Evolutionary conservation across 129 eudicot species (phyloP), one percentile per base, ranked within the genome.

Genomic region (Sambucus nigra): DNA sequence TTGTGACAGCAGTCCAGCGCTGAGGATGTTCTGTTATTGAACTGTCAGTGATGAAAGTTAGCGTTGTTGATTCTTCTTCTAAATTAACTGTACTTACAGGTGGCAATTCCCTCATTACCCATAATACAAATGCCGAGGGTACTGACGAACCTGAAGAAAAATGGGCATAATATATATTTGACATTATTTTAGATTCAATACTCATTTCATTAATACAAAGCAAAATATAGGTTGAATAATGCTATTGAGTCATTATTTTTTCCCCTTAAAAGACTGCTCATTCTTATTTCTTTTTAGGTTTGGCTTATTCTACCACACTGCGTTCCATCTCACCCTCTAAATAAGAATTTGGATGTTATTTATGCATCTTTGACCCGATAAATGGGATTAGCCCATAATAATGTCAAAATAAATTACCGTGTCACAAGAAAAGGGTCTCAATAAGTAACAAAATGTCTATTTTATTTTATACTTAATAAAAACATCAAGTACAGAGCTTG

Each of bases 31-130:
- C 55, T 12, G 73, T 40, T 45, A 55, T 56, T 20, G 83, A 54
- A 57, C 73, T 49, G 32, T 86, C 94, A 35, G 64, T 76, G 51
- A 91, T 78, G 35, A 76, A 91, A 52, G 95, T 51, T 62, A 86
- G 74, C 21, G 83, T 86, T 64, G 60, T 60, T 35, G 89, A 65
- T 69, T 91, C 98, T 73, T 69, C 75, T 15, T 46, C 65, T 49
- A 73, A 65, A 46, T 45, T 66, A 31, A 61, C 59, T 8, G 69
- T 60, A 29, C 64, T 56, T 5, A 69, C 64, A 51, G 94, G 79
- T 18, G 98, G 88, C 42, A 91, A 56, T 64, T 81, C 95, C 67
- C 85, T 81, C 95, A 91, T 85, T 53, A 79, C 72, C 78, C 80
- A 77, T 48, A 85, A 68, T 16, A 81, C 79, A 69, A 81, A 76